Percentiles rank a stretch among this genome's conserved stretches.
These are phyloP conservation scores for Daldinia loculata DNA, from an alignment of 495 filamentous ascomycete genomes.

Conservation along the genomic window DNA sequence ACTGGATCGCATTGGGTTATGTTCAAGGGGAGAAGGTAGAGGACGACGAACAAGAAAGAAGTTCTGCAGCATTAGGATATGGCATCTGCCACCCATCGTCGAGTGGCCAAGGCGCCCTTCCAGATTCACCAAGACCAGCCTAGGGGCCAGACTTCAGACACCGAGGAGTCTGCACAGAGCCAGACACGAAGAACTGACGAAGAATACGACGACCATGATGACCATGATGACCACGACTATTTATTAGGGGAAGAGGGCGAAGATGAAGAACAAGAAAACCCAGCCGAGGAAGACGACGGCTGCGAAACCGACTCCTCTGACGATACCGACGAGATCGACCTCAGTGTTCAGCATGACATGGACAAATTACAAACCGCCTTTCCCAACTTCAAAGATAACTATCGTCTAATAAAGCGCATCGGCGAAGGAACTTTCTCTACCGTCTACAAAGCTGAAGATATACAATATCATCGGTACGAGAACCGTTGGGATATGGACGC, in stretches of 20 bases:
- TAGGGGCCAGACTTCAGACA: constrained; percentile 34
- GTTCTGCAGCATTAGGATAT: neutral
- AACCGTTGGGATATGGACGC: constrained; percentile 87
- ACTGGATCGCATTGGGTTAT: constrained; percentile 1
- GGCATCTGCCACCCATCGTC: constrained; percentile 25
- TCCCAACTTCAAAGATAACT: constrained; percentile 79
- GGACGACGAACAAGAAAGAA: neutral
- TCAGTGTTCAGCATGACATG: constrained; percentile 84
- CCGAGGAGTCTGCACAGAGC: constrained; percentile 32
- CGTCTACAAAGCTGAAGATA: constrained; percentile 97
- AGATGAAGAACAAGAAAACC: constrained; percentile 44
- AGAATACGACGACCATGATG: constrained; percentile 37
- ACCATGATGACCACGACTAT: constrained; percentile 35
- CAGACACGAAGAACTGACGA: constrained; percentile 33
- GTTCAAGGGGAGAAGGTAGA: neutral
- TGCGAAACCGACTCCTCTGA: constrained; percentile 59
- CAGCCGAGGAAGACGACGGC: constrained; percentile 56
- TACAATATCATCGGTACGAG: constrained; percentile 82
- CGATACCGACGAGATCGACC: constrained; percentile 71
- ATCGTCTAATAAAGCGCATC: constrained; percentile 93
- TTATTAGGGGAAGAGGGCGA: constrained; percentile 47
- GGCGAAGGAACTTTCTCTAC: constrained; percentile 99
- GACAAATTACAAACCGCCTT: constrained; percentile 81
- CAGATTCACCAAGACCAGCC: constrained; percentile 52
- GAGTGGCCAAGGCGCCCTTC: constrained; percentile 47